These are phyloP conservation scores for Corymbia maculata DNA, from an alignment of 345 rosid species.

Conservation along the genomic window DNA sequence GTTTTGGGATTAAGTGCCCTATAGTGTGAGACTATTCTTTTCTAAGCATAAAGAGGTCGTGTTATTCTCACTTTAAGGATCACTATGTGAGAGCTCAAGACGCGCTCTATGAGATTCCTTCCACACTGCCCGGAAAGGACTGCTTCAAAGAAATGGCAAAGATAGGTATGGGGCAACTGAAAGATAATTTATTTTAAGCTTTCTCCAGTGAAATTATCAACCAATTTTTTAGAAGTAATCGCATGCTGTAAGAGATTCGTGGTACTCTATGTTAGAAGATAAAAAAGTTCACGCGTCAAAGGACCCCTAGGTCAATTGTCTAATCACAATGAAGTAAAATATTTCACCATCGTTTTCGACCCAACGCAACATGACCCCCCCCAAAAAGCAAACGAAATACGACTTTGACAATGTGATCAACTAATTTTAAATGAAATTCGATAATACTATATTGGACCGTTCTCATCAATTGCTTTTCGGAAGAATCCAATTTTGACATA, in stretches of 20 bases:
- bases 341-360: background rate
- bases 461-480: background rate
- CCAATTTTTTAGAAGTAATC: background rate
- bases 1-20: background rate
- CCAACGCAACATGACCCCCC: background rate
- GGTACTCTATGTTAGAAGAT: background rate
- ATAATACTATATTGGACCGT: background rate
- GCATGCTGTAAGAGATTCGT: background rate
- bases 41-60: background rate
- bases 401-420: background rate
- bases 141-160: background rate
- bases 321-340: background rate
- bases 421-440: background rate
- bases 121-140: background rate
- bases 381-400: background rate
- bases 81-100: background rate
- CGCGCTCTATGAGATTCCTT: background rate
- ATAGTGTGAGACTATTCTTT: background rate
- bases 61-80: background rate
- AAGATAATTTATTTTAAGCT: background rate
- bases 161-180: background rate
- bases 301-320: background rate
- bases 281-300: background rate
- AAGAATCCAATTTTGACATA: background rate
- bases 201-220: background rate